Evolutionary conservation across 169 alveolate species (phyloP), one percentile per base, ranked within the genome.

Genomic region (Plasmodium blacklocki): DNA sequence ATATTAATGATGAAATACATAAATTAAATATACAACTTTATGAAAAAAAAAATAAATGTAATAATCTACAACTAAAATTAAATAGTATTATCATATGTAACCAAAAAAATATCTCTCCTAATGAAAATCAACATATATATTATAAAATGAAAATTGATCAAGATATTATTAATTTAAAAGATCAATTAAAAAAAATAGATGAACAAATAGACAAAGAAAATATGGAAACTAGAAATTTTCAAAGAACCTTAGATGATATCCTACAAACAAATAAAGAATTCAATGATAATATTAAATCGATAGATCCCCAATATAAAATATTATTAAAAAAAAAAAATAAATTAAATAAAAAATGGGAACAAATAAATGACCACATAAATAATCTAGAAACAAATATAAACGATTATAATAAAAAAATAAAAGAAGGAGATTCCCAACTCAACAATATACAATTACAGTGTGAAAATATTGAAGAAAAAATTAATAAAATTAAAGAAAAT

Each of bases 271-370:
- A 83, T 49, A 83, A 83, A 83, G 2, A n/a, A 3, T 83, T 83
- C 52, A 83, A 66, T 56, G 91, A 83, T 12, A 83, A 83, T 15
- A 68, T 83, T 39, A 83, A 83, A 67, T 68, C 67, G 29, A 68
- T 83, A 56, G 80, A 83, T 62, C 91, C 91, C 8, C 72, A 83
- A 18, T 70, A 83, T 49, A 83, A 83, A 58, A n/a, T 58, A 21
- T 56, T 83, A 56, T 83, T 83, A 29, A 83, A 83, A 83, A 83
- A 80, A 68, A 80, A 83, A 56, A 83, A 83, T 15, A 83, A 83
- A 63, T 67, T 83, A 68, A 68, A 83, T n/a, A 83, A 83, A 83
- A 83, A 83, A 50, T 62, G 58, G 32, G 45, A 83, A 50, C 67
- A 68, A 67, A 83, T 83, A 19, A 68, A 83, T 60, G 85, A 83